Base-by-base conservation (phyloP, 495 filamentous ascomycete species). In the Symbiotaphrina buchneri region DNA sequence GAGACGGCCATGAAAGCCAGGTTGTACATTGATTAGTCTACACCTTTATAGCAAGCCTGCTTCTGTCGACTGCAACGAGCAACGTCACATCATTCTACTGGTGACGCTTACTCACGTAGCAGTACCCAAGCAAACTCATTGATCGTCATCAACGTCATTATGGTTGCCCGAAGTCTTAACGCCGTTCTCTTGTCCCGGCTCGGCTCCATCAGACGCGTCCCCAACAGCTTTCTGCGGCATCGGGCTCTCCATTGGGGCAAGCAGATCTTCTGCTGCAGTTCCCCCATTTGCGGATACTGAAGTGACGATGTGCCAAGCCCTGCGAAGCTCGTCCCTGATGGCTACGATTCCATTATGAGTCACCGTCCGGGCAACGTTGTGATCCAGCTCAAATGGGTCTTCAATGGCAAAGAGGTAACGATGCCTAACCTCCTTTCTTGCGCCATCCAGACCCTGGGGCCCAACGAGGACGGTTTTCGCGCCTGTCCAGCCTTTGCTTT, bases 361-460 rank as follows among this genome's bases (percentile, higher is more conserved):
- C 1, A 85, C 81, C 0, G 80, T 87, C 19, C 78, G 55, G 6
- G 71, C 81, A 27, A 90, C 71, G 41, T 90, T 87, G 48, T 87
- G 79, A 27, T 71, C 67, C 3, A 63, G 55, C 54, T 87, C 81
- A 44, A 90, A 87, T 0, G 80, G 80, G 44, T 90, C 80, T 43
- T 90, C 81, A 36, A 90, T 81, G 21, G 78, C 73, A 39, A 87
- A 72, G 10, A 90, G 63, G 45, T 75, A 87, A n/a, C 78, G 65
- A 39, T 80, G 61, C 6, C 73, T 61, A 10, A 82, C 54, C 41
- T 76, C 72, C 38, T 71, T 71, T 10, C 54, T 41, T 25, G 53
- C 45, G 22, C 42, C 46, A 7, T 41, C 45, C n/a, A 33, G 30
- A 2, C 38, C 29, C 29, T 36, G 53, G 8, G 43, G 11, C 15